Base-by-base conservation (phyloP, 2,329 filamentous ascomycete genomes). In the Monilinia laxa region DNA sequence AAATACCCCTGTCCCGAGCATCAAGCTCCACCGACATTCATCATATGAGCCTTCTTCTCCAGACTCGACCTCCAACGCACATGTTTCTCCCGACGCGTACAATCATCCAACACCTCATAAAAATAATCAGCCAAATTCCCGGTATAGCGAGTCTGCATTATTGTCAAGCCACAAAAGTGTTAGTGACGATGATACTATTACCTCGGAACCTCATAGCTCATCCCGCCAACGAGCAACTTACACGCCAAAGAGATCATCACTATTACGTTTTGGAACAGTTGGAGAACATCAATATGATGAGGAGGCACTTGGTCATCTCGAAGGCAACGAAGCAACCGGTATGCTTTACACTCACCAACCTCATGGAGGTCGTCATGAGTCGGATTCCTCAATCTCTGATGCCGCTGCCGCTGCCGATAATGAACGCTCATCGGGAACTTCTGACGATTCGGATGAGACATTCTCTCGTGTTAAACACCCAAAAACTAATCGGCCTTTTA, bases 191-290 rank as follows among this genome's bases (percentile, higher is more conserved):
- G 62, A 59, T 53, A 55, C 47, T 49, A 45, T 47, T 23, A 25
- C 10, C 58, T 35, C 58, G 6, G 62, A 65, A 20, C 45, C 42
- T 49, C 52, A 51, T 49, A 47, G 47, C 23, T 55, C 45, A n/a
- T 67, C 68, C 25, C 70, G 66, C 18, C 60, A 65, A 42, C 70
- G 62, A 35, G 56, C 63, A 35, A 72, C 73, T 23, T 78, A 78
- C 58, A 73, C 77, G 66, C 77, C 77, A 56, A 72, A 70, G 57
- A 75, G 69, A 56, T 74, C 75, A 20, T 78, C 77, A 9, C 73
- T 76, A 25, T 68, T 77, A 52, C 74, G 76, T 20, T 76, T 73
- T 62, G 74, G 71, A 47, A 75, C 72, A 54, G 67, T 73, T 68
- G 73, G 72, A 23, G 71, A 68, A 12, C 64, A 65, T 45, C 55